These are phyloP conservation scores for Coemansia sp. DNA, from an alignment of 192 early-diverging fungal genomes.

Conservation along the genomic window DNA sequence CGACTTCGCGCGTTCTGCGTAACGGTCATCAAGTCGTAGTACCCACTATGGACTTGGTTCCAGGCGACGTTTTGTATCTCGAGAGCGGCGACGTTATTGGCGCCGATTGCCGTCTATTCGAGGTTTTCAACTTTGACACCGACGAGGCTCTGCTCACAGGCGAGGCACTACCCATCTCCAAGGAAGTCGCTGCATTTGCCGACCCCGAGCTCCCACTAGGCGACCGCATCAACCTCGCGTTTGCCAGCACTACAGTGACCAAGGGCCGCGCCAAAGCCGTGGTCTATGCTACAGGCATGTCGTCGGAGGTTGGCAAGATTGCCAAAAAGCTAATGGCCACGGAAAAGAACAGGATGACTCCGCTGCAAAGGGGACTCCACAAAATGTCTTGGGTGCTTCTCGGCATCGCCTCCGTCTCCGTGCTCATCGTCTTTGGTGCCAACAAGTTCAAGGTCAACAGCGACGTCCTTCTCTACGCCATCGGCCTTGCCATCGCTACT, in stretches of 20 bases:
- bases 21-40: slow-evolving; percentile 74
- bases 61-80: slow-evolving; percentile 90
- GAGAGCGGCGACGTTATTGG: slow-evolving; percentile 95
- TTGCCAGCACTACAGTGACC: slow-evolving; percentile 86
- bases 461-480: slow-evolving; percentile 74
- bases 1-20: slow-evolving; percentile 85
- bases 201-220: slow-evolving; percentile 76
- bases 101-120: slow-evolving; percentile 85
- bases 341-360: slow-evolving; percentile 60
- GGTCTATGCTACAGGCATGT: slow-evolving; percentile 81
- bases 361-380: slow-evolving; percentile 72
- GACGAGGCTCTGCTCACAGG: slow-evolving; percentile 94
- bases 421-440: slow-evolving; percentile 84
- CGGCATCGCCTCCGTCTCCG: slow-evolving; percentile 67
- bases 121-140: slow-evolving; percentile 87
- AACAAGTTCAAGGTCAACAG: slow-evolving; percentile 65
- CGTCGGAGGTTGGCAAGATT: slow-evolving; percentile 94
- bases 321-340: slow-evolving; percentile 77
- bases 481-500: slow-evolving; percentile 89
- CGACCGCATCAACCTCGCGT: slow-evolving; percentile 91
- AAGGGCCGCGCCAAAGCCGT: slow-evolving; percentile 92
- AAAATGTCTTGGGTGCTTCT: slow-evolving; percentile 82
- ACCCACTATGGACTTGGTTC: slow-evolving; percentile 79
- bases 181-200: slow-evolving; percentile 67
- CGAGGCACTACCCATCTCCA: slow-evolving; percentile 83